Percentiles rank a stretch among this genome's conserved stretches.
Evolutionary conservation across 2,329 filamentous ascomycete species (phyloP).

Genomic region (Hortaea sp.): DNA sequence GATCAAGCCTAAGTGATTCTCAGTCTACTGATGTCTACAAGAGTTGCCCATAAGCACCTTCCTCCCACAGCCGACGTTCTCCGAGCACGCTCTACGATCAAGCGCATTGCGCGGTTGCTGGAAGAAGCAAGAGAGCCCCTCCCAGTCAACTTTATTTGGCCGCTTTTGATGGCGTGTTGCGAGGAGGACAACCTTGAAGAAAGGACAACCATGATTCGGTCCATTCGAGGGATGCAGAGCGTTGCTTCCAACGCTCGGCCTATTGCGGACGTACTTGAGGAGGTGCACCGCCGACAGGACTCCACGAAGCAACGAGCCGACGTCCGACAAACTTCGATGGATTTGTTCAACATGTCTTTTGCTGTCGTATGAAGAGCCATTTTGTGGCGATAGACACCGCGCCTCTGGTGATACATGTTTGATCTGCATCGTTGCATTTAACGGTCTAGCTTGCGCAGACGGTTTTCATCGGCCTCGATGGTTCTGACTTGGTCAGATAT

Average conservation of each 20-base stretch:
- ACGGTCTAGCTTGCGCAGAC: slow-evolving; percentile 11
- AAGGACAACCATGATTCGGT: slow-evolving; percentile 41
- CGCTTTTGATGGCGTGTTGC: slow-evolving; percentile 45
- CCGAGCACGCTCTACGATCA: slow-evolving; percentile 41
- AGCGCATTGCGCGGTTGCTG: slow-evolving; percentile 38
- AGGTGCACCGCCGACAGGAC: slow-evolving; percentile 30
- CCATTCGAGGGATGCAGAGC: slow-evolving; percentile 34
- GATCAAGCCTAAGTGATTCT: too few relatives aligned
- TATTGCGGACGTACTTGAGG: slow-evolving; percentile 31
- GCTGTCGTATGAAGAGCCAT: slow-evolving; percentile 36
- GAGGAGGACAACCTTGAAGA: slow-evolving; percentile 44
- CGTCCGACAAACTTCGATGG: slow-evolving; percentile 29
- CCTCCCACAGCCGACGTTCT: slow-evolving; percentile 42
- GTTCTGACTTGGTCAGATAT: slow-evolving; percentile 28
- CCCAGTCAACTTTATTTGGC: slow-evolving; percentile 49
- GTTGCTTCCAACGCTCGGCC: slow-evolving; percentile 31
- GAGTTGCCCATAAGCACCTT: slow-evolving; percentile 46
- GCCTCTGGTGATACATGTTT: neutral
- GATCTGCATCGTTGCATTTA: neutral
- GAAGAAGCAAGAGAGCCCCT: slow-evolving; percentile 36
- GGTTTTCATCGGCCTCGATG: slow-evolving; percentile 22
- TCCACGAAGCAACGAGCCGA: slow-evolving; percentile 28
- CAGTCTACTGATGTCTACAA: too few relatives aligned
- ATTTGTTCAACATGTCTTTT: slow-evolving; percentile 43
- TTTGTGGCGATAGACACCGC: neutral